A percentile compares a stretch with the other conserved stretches of the same genome.
phyloP scores from a whole-genome alignment of 2,329 filamentous ascomycete species.

The Falciphora oryzae region DNA sequence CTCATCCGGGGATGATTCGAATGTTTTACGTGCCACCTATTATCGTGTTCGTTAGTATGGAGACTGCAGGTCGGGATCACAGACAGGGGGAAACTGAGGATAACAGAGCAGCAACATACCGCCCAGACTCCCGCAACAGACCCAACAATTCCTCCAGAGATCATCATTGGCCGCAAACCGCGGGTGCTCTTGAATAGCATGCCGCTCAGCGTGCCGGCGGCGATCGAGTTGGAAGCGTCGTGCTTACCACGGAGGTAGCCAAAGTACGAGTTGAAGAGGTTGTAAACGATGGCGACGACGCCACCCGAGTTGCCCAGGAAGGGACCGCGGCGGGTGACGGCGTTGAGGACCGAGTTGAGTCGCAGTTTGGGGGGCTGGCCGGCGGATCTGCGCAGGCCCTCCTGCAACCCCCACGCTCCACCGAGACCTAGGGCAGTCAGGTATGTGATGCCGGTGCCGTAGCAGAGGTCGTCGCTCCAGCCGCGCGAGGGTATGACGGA shows the following conservation, averaged over 20 bases:
- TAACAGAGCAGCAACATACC: slow-evolving; percentile 42
- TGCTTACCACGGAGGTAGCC: slow-evolving; percentile 78
- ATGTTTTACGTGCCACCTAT: slow-evolving; percentile 9
- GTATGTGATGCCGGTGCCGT: slow-evolving; percentile 93
- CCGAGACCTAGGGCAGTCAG: slow-evolving; percentile 79
- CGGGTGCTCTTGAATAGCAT: slow-evolving; percentile 96
- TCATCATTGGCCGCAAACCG: slow-evolving; percentile 85
- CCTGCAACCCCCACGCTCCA: slow-evolving; percentile 86
- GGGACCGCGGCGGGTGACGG: slow-evolving; percentile 84
- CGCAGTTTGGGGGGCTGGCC: slow-evolving; percentile 80
- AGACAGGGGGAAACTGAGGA: neutral
- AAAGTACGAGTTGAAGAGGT: slow-evolving; percentile 81
- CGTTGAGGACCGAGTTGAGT: slow-evolving; percentile 91
- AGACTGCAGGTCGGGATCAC: neutral
- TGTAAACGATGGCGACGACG: slow-evolving; percentile 94
- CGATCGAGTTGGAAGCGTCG: slow-evolving; percentile 82
- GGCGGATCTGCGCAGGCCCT: slow-evolving; percentile 77
- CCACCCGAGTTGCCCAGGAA: slow-evolving; percentile 96
- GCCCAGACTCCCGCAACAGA: slow-evolving; percentile 83
- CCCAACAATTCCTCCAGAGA: slow-evolving; percentile 86
- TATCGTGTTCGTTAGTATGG: neutral
- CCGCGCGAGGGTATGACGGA: slow-evolving; percentile 90
- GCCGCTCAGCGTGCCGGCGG: slow-evolving; percentile 80
- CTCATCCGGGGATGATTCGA: slow-evolving; percentile 5
- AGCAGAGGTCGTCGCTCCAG: slow-evolving; percentile 97